Conservation (phyloP, 1,284 basidiomycete genomes). For the Singerocomus inundabilis region DNA sequence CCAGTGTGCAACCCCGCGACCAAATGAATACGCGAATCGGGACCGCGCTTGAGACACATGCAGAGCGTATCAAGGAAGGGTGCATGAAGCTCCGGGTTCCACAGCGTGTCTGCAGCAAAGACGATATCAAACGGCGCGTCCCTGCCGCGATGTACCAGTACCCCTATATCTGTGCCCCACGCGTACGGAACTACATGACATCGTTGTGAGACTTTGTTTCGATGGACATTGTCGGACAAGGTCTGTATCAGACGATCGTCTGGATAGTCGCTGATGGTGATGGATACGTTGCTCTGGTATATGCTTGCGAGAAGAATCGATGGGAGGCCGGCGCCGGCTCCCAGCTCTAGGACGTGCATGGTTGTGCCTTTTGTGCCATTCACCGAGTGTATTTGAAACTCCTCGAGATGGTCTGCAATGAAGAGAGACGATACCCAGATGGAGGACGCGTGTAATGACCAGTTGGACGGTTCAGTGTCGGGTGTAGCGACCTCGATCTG, state of each 20-base stretch:
- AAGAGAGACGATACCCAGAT: conserved; percentile 69
- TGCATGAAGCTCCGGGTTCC: conserved; percentile 61
- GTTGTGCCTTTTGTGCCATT: background rate
- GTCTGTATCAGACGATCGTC: conserved; percentile 59
- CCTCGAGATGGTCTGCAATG: conserved; percentile 59
- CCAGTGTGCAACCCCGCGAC: conserved; percentile 75
- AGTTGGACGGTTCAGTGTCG: conserved; percentile 64
- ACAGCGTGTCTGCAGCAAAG: conserved; percentile 71
- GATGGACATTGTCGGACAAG: conserved; percentile 53
- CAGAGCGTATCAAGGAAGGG: conserved; percentile 53
- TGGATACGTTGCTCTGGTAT: conserved; percentile 37
- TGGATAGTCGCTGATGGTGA: conserved; percentile 69
- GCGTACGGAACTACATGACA: conserved; percentile 55
- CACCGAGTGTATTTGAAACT: conserved; percentile 14
- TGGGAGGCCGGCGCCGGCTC: conserved; percentile 71
- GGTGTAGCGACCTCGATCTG: conserved; percentile 50
- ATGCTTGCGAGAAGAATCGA: conserved; percentile 60
- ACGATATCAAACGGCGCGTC: conserved; percentile 55
- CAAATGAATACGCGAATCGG: conserved; percentile 52
- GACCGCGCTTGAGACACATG: conserved; percentile 42
- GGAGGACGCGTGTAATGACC: conserved; percentile 71
- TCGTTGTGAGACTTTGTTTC: conserved; percentile 46
- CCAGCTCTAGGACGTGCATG: conserved; percentile 62
- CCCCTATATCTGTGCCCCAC: conserved; percentile 55
- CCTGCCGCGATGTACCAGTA: conserved; percentile 18